Evolutionary conservation across 1,139 yeast genomes (phyloP).

Genomic region (Pneumocystis wakefieldiae): DNA sequence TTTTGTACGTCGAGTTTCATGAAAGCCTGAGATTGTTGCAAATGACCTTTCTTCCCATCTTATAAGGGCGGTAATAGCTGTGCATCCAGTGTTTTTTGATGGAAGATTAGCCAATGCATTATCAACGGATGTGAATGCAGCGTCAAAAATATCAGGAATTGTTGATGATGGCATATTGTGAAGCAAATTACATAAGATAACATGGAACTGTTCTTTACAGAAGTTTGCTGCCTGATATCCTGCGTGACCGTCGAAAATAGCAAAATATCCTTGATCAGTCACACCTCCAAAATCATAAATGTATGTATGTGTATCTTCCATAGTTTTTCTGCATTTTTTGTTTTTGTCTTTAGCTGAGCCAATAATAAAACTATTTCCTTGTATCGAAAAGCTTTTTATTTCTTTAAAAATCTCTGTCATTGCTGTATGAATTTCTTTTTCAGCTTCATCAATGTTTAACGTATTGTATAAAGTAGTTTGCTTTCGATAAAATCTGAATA

Average conservation of each 20-base stretch:
- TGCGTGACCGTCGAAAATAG: conserved; percentile 94
- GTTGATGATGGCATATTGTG: conserved; percentile 19
- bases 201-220: conserved; percentile 82
- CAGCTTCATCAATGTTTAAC: neutral
- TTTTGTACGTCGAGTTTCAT: conserved; percentile 23
- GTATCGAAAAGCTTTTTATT: neutral
- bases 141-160: conserved; percentile 23
- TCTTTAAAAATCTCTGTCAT: neutral
- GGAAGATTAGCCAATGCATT: conserved; percentile 39
- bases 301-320: conserved; percentile 95
- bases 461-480: neutral
- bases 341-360: conserved; percentile 88
- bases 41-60: conserved; percentile 37
- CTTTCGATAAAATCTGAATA: neutral
- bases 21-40: conserved; percentile 1
- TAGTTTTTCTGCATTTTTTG: conserved; percentile 61
- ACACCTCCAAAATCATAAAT: conserved; percentile 83
- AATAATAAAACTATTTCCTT: conserved; percentile 29
- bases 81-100: conserved; percentile 64
- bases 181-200: conserved; percentile 43
- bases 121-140: conserved; percentile 58
- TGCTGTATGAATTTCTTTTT: neutral
- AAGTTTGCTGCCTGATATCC: conserved; percentile 88
- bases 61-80: conserved; percentile 87
- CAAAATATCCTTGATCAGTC: conserved; percentile 90